Base-by-base conservation (phyloP, 345 rosid species). In the Abelmoschus esculentus region DNA sequence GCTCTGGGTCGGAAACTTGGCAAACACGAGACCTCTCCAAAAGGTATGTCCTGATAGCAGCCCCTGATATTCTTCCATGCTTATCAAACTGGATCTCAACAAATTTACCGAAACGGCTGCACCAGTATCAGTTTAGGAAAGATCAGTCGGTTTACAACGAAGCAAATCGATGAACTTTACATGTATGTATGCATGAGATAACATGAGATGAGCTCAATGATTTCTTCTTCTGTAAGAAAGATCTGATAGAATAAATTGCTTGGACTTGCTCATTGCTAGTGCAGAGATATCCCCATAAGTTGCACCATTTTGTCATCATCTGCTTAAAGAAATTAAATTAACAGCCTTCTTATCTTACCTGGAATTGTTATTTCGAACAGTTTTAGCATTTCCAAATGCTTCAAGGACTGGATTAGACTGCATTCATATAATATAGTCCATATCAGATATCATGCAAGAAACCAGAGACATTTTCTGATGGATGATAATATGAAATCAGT, bases 331-430 rank as follows among this genome's bases (percentile, higher is more conserved):
- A 69, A 58, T 0, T 10, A 49, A 28, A 52, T 26, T n/a, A 15
- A 6, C 49, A n/a, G 64, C n/a, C 54, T 7, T n/a, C 29, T 9
- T 7, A 8, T 54, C 79, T 82, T 70, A 88, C 98, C 96, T 92
- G 54, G 96, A 90, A 61, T 90, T 92, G 79, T 92, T 92, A 62
- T 92, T 90, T 80, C 98, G 83, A 70, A 92, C 96, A 63, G 98
- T 92, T 87, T 92, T 90, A 66, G 96, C 96, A 81, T 92, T 92
- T 53, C 98, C 98, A 71, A 92, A 92, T 15, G 98, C 98, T 88
- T 92, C 98, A 61, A 92, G 96, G 26, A 92, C 96, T 14, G 98
- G 98, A 84, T 92, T 92, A 62, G 98, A 92, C 98, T 92, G 91
- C 80, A 78, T 3, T 71, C 76, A 75, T 60, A 81, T 72, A 63